Base-by-base conservation (phyloP, 805 yeast species). In the Yarrowia keelungensis region DNA sequence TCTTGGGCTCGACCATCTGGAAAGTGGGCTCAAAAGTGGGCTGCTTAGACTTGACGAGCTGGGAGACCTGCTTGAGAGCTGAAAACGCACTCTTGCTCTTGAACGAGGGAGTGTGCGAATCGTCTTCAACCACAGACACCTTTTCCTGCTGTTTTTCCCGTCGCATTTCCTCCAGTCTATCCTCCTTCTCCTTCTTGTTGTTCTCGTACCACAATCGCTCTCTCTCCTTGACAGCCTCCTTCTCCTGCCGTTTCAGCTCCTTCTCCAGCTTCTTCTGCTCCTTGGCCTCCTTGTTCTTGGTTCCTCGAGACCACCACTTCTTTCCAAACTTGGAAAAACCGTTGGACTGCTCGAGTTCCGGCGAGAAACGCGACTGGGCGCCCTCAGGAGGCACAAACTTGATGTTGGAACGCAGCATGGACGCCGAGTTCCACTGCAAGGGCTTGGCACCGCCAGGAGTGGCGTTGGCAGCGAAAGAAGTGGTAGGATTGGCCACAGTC, bases 311-410 rank as follows among this genome's bases (percentile, higher is more conserved):
- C 64, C 49, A 42, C 49, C 47, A 56, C 64, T 43, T 42, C 9
- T 56, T 56, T 41, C 64, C 64, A 56, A 56, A 56, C 64, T 56
- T 56, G 64, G 32, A 26, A 26, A 43, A 56, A 4, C 47, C 64
- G 5, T 19, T 16, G 11, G 14, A 22, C 49, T 56, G 51, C 51
- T 59, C 65, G 10, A 45, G 26, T 35, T 59, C 65, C 11, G 65
- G 65, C 14, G 42, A 35, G 11, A 59, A 59, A 16, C n/a, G n/a
- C 51, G 42, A 32, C 65, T 59, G 65, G 14, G 51, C 42, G 14
- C 65, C 65, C 19, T 59, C 42, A 19, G 65, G 51, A 14, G 65
- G 65, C 65, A 45, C 65, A 45, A 59, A 59, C 65, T 36, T 43
- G 43, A n/a, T 50, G 41, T 43, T 45, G 32, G 65, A 10, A 3